phyloP scores from a whole-genome alignment of 352 stramenopile species.

The Pythium pyrilobum region DNA sequence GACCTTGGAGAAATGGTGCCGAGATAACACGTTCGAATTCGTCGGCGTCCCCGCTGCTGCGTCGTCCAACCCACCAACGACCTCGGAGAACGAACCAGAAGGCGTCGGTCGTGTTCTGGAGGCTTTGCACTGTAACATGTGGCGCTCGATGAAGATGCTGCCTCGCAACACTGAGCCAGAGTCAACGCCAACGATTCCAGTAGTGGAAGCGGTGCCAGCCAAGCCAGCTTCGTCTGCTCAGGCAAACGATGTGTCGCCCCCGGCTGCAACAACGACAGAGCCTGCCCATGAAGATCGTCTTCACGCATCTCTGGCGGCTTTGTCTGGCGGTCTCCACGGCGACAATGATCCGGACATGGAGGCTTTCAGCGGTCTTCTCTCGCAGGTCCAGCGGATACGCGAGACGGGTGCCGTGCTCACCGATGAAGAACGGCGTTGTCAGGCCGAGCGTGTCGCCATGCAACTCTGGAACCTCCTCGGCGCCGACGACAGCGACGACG shows the following conservation, averaged over 20 bases:
- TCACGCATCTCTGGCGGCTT: constrained; percentile 37
- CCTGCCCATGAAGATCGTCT: constrained; percentile 28
- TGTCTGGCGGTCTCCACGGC: constrained; percentile 10
- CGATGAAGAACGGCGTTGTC: constrained; percentile 60
- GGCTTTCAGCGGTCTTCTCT: constrained; percentile 57
- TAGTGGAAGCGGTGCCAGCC: constrained; percentile 1
- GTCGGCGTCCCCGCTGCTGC: constrained; percentile 22
- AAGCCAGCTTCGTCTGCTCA: not conserved
- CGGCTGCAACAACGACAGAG: not conserved
- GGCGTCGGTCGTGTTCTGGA: constrained; percentile 70
- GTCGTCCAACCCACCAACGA: not conserved
- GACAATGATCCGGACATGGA: constrained; percentile 47
- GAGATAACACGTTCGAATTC: constrained; percentile 63
- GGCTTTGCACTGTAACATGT: constrained; percentile 76
- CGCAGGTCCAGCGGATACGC: constrained; percentile 60
- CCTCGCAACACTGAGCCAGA: constrained; percentile 2
- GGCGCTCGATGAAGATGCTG: constrained; percentile 63
- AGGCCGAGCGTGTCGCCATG: constrained; percentile 70
- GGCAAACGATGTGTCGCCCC: not conserved
- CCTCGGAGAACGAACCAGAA: not conserved
- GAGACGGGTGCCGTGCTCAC: constrained; percentile 41
- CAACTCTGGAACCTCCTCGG: constrained; percentile 68
- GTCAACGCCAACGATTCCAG: not conserved
- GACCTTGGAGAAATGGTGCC: constrained; percentile 45
- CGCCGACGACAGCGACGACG: constrained; percentile 28